Evolutionary conservation across 228 moss, liverwort and hornwort genomes (phyloP).

Genomic region (Sphagnum magellanicum): DNA sequence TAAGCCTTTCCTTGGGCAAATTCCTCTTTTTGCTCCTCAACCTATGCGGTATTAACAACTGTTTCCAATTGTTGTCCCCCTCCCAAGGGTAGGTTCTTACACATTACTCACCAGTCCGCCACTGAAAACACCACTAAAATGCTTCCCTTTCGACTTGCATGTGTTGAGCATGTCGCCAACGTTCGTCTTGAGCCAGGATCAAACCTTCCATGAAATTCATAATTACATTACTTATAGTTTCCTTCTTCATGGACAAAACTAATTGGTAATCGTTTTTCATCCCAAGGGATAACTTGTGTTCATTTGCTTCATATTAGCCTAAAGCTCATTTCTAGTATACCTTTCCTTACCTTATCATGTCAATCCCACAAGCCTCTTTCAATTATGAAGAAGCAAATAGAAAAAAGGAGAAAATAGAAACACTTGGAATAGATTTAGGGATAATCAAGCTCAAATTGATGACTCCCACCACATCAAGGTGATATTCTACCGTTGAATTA

Average conservation of each 20-base stretch:
- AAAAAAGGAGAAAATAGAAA: neutral
- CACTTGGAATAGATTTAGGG: neutral
- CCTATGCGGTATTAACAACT: slow-evolving; percentile 6
- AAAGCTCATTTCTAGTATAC: slow-evolving; percentile 4
- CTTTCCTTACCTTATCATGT: neutral
- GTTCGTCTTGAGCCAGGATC: slow-evolving; percentile 1
- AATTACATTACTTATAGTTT: slow-evolving; percentile 9
- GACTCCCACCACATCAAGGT: slow-evolving; percentile 6
- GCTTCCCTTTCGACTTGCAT: neutral
- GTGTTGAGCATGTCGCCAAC: neutral
- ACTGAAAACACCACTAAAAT: slow-evolving; percentile 1
- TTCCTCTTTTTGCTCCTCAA: slow-evolving; percentile 11
- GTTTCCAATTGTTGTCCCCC: slow-evolving; percentile 7
- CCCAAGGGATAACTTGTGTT: neutral
- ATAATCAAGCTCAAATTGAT: slow-evolving; percentile 1
- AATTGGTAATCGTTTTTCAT: neutral
- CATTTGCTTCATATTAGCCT: slow-evolving; percentile 7
- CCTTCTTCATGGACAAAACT: slow-evolving; percentile 8
- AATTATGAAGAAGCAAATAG: neutral
- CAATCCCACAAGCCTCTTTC: neutral
- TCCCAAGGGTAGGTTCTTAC: slow-evolving; percentile 1
- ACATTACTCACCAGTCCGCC: neutral
- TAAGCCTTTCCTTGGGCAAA: neutral
- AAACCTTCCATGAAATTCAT: slow-evolving; percentile 10
- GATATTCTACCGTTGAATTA: slow-evolving; percentile 1